These are phyloP conservation scores for Trichoderma asperelloides DNA, from an alignment of 495 filamentous ascomycete species.

Conservation along the genomic window DNA sequence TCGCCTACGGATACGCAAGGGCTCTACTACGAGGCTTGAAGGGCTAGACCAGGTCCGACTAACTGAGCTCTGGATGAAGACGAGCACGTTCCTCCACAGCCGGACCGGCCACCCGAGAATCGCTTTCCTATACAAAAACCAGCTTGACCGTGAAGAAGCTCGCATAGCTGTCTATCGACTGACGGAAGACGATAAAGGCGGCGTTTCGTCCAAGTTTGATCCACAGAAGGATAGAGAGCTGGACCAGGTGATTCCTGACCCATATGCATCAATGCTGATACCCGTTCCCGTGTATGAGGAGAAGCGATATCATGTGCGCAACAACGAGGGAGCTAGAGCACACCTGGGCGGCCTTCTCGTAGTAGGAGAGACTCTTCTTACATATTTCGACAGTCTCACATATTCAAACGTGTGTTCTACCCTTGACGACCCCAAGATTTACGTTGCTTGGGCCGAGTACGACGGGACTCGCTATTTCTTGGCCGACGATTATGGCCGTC, in stretches of 20 bases:
- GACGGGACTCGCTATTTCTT: slow-evolving; percentile 74
- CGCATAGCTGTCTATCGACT: slow-evolving; percentile 51
- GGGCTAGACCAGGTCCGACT: slow-evolving; percentile 66
- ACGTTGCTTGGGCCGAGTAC: slow-evolving; percentile 79
- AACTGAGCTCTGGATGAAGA: slow-evolving; percentile 77
- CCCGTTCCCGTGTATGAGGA: slow-evolving; percentile 56
- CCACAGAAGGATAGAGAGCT: slow-evolving; percentile 37
- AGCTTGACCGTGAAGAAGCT: slow-evolving; percentile 50
- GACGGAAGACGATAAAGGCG: slow-evolving; percentile 40
- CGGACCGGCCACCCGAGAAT: slow-evolving; percentile 64
- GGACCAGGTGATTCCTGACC: slow-evolving; percentile 52
- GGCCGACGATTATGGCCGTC: slow-evolving; percentile 77
- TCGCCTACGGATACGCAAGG: slow-evolving; percentile 47
- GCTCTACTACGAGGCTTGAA: slow-evolving; percentile 46
- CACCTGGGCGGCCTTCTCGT: slow-evolving; percentile 65
- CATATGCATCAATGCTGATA: slow-evolving; percentile 73
- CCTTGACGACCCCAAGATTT: slow-evolving; percentile 67
- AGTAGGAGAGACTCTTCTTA: slow-evolving; percentile 73
- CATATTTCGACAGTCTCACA: slow-evolving; percentile 70
- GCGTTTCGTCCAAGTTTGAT: slow-evolving; percentile 36
- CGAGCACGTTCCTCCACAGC: slow-evolving; percentile 71
- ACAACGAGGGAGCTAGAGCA: slow-evolving; percentile 36
- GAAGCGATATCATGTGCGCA: slow-evolving; percentile 43
- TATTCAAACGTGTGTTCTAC: slow-evolving; percentile 48
- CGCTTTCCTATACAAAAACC: slow-evolving; percentile 76